Evolutionary conservation across 208 protist genomes (phyloP), one percentile per base, ranked within the genome.

Genomic region (Crithidia expoeki): DNA sequence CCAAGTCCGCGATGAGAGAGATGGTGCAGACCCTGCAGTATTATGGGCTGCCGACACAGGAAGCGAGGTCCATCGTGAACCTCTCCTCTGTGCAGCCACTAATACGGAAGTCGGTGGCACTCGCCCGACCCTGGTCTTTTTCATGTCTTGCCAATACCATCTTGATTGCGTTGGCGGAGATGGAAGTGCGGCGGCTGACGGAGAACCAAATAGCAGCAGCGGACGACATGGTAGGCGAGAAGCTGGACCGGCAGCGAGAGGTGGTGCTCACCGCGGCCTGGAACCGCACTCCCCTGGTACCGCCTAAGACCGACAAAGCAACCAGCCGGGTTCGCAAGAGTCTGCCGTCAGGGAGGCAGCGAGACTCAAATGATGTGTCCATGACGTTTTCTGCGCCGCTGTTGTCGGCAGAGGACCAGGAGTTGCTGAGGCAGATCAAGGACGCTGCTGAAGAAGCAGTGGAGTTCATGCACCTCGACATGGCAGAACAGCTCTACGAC

Each of bases 221-320:
- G 10, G 72, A 72, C 25, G 50, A 77, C 40, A 57, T 77, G 44
- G 10, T 68, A 17, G 66, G 62, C 9, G 67, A 71, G 49, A 28
- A 74, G 59, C 66, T 77, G 11, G 51, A 52, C 23, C 32, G 28
- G 58, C 57, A 53, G 33, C 23, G 23, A 33, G 62, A 69, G 33
- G 59, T 25, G 38, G 34, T 72, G n/a, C 44, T 80, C 21, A 72
- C 74, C 16, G 47, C 51, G 59, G 66, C 74, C 53, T 72, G 63
- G 58, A 70, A 36, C 49, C 53, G 66, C 17, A 25, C 36, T 1
- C 72, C 47, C 2, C 49, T 77, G 1, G 19, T 68, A 2, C 64
- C 64, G 30, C 30, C 58, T 1, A 63, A 52, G 57, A 52, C 60
- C 17, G 72, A 77, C 14, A 77, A 72, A 27, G 36, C 64, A 6